A percentile compares a stretch with the other conserved stretches of the same genome.
Conservation (phyloP, 768 basidiomycete species). For the Royoungia palumana region DNA sequence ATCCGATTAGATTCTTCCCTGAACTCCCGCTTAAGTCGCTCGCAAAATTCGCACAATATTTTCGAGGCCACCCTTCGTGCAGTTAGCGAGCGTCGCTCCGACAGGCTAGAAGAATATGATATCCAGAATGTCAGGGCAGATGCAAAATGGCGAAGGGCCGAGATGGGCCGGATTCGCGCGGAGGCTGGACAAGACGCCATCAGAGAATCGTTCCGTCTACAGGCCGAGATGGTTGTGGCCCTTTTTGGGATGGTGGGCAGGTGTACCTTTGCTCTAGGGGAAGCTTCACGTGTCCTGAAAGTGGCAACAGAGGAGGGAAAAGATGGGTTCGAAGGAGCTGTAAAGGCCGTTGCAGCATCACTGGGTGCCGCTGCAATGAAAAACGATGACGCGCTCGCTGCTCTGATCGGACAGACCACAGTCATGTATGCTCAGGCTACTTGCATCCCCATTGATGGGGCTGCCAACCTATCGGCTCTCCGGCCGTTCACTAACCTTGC, state of each 20-base stretch:
- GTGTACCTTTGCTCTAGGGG: slow-evolving; percentile 69
- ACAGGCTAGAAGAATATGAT: slow-evolving; percentile 69
- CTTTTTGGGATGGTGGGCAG: slow-evolving; percentile 81
- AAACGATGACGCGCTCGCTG: slow-evolving; percentile 68
- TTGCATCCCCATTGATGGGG: slow-evolving; percentile 41
- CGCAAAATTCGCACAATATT: slow-evolving; percentile 73
- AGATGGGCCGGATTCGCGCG: slow-evolving; percentile 67
- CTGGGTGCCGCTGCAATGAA: slow-evolving; percentile 56
- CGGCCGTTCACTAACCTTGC: slow-evolving; percentile 42
- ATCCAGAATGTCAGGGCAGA: slow-evolving; percentile 71
- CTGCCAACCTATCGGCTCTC: slow-evolving; percentile 46
- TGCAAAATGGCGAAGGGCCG: slow-evolving; percentile 58
- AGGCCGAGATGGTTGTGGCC: slow-evolving; percentile 63
- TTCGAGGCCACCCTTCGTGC: slow-evolving; percentile 87
- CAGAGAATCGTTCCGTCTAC: slow-evolving; percentile 56
- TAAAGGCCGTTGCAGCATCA: slow-evolving; percentile 48
- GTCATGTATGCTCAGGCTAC: slow-evolving; percentile 48
- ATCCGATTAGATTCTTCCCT: slow-evolving; percentile 57
- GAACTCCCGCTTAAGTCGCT: slow-evolving; percentile 57
- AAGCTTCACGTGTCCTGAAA: slow-evolving; percentile 46
- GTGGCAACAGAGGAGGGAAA: slow-evolving; percentile 36
- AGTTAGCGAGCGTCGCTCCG: slow-evolving; percentile 73
- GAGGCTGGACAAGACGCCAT: slow-evolving; percentile 65
- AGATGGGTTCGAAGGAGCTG: slow-evolving; percentile 38
- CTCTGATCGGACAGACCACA: slow-evolving; percentile 64